Evolutionary conservation across 305 asterid species (phyloP).

Genomic region (Andrographis paniculata): DNA sequence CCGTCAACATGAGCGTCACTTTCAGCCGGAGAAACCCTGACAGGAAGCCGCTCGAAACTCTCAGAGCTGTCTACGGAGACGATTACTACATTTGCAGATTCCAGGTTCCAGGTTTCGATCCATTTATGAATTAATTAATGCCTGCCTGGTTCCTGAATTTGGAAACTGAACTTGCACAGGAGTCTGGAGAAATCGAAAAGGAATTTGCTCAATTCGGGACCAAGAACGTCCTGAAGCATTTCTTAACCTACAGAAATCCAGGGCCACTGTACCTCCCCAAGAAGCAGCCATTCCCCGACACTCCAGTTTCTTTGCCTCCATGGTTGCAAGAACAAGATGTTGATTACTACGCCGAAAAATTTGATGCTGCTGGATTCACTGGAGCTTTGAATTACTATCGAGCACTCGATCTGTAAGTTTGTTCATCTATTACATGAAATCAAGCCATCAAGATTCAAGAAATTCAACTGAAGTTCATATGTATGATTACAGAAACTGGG

Average conservation of each 20-base stretch:
- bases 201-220: slow-evolving; percentile 50
- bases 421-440: not conserved
- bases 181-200: slow-evolving; percentile 53
- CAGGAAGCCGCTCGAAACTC: slow-evolving; percentile 27
- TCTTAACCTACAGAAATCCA: slow-evolving; percentile 41
- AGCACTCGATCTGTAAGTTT: slow-evolving; percentile 8
- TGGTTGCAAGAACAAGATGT: slow-evolving; percentile 9
- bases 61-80: slow-evolving; percentile 39
- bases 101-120: too few relatives aligned
- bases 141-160: not conserved
- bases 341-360: slow-evolving; percentile 6
- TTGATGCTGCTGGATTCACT: slow-evolving; percentile 7
- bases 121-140: not conserved
- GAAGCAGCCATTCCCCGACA: slow-evolving; percentile 33
- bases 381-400: slow-evolving; percentile 11
- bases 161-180: slow-evolving; percentile 36
- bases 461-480: not conserved
- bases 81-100: slow-evolving; percentile 51
- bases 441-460: not conserved
- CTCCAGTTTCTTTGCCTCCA: slow-evolving; percentile 26
- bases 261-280: slow-evolving; percentile 50
- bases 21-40: slow-evolving; percentile 34
- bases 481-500: slow-evolving; percentile 34
- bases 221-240: slow-evolving; percentile 36
- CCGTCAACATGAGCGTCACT: slow-evolving; percentile 45